Percentiles rank a stretch among this genome's conserved stretches.
These are phyloP conservation scores for Chrysanthemum seticuspe DNA, from an alignment of 129 eudicot species.

Conservation along the genomic window DNA sequence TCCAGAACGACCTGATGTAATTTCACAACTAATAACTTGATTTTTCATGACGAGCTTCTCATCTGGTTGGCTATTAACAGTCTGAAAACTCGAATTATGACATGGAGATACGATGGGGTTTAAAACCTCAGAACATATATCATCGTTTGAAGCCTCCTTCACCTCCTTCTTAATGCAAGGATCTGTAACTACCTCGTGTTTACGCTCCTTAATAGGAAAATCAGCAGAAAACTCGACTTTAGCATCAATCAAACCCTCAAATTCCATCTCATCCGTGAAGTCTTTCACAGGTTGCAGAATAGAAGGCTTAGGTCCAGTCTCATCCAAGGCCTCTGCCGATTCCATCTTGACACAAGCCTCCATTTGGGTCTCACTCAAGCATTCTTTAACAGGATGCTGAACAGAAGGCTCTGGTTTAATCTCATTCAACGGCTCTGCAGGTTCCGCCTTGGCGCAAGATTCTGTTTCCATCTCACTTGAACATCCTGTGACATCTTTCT, in stretches of 20 bases:
- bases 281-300: constrained; percentile 2
- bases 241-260: constrained; percentile 18
- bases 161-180: constrained; percentile 41
- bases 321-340: constrained; percentile 15
- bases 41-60: constrained; percentile 43
- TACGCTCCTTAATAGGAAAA: constrained; percentile 25
- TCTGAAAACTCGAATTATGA: constrained; percentile 56
- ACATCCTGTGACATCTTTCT: constrained; percentile 32
- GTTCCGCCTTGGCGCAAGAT: constrained; percentile 28
- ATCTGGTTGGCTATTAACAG: constrained; percentile 51
- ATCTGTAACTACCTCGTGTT: constrained; percentile 32
- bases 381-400: constrained; percentile 24
- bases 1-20: constrained; percentile 53
- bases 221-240: constrained; percentile 19
- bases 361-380: constrained; percentile 10
- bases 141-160: constrained; percentile 68
- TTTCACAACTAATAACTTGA: constrained; percentile 56
- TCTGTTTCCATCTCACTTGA: constrained; percentile 39
- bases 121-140: constrained; percentile 72
- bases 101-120: constrained; percentile 72
- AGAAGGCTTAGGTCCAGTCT: constrained; percentile 23
- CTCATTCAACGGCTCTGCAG: constrained; percentile 25
- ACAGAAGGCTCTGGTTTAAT: constrained; percentile 20
- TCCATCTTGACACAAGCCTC: constrained; percentile 20
- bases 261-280: too few species aligned